phyloP scores from a whole-genome alignment of 345 rosid genomes.

The Gossypium mustelinum region DNA sequence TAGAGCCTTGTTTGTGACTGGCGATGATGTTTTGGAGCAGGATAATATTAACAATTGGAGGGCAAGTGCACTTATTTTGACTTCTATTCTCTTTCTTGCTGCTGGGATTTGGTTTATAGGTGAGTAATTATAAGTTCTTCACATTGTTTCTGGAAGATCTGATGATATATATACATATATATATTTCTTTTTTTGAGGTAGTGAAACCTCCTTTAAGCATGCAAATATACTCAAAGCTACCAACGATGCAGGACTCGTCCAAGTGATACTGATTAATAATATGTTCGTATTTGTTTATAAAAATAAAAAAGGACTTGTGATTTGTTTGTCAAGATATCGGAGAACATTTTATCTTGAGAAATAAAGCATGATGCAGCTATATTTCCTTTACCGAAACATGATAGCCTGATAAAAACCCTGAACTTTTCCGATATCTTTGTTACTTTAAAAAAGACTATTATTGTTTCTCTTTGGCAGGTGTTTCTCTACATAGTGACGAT shows the following conservation, averaged over 20 bases:
- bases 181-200: not conserved
- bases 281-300: not conserved
- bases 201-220: not conserved
- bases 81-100: conserved; percentile 71
- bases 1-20: not conserved
- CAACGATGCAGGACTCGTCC: not conserved
- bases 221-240: not conserved
- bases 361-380: not conserved
- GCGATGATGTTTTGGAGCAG: not conserved
- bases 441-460: not conserved
- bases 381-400: not conserved
- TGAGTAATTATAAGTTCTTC: conserved; percentile 13
- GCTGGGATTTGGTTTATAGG: conserved; percentile 83
- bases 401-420: not conserved
- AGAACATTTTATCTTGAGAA: not conserved
- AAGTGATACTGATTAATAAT: not conserved
- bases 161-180: not conserved
- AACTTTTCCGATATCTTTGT: not conserved
- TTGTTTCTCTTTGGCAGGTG: conserved; percentile 41
- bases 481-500: conserved; percentile 66
- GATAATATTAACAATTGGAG: conserved; percentile 46
- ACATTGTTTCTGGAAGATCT: not conserved
- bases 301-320: not conserved
- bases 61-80: conserved; percentile 64
- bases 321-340: not conserved